Base-by-base conservation (phyloP, 352 stramenopile genomes). In the Globisporangium iwayamae region DNA sequence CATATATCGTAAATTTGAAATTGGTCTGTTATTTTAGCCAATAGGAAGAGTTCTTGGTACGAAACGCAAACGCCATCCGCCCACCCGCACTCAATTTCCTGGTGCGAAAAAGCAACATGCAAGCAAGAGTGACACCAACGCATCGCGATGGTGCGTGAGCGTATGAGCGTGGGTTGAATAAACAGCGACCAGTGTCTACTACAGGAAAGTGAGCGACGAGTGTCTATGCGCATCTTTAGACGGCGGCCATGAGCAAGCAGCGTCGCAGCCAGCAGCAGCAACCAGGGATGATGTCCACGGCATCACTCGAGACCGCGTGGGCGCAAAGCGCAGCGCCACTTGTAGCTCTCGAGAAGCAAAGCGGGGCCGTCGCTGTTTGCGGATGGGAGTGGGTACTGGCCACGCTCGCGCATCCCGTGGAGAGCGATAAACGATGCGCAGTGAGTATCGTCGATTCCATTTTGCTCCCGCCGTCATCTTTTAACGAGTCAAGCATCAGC, bases 361-460 rank as follows among this genome's bases (percentile, higher is more conserved):
- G 51, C n/a, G n/a, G 16, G 41, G 6, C 2, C 30, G 14, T 10
- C 8, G 18, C 57, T 16, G 16, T 60, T 41, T 61, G 58, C 6
- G 72, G 69, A 0, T 87, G 78, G 78, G 70, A 78, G 9, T 84
- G 78, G 78, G 67, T 74, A 1, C 56, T 72, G 28, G 55, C 63
- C 14, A 53, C 65, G 3, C 72, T 87, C 6, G 75, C 66, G 56
- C 60, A 48, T 18, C 60, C 79, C 10, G 50, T 54, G 0, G 53
- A 64, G 25, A 22, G 48, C 16, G 65, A 73, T 7, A 54, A 63
- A 20, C 30, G 68, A 54, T 81, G 76, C 28, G 11, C 32, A n/a
- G 65, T 85, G 14, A 70, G 56, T 36, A 74, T 83, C 62, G 41
- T 63, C 10, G 79, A 88, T 56, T 81, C 75, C 11, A 60, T 88